These are phyloP conservation scores for Eucalyptus cloeziana DNA, from an alignment of 345 rosid genomes.

Conservation along the genomic window DNA sequence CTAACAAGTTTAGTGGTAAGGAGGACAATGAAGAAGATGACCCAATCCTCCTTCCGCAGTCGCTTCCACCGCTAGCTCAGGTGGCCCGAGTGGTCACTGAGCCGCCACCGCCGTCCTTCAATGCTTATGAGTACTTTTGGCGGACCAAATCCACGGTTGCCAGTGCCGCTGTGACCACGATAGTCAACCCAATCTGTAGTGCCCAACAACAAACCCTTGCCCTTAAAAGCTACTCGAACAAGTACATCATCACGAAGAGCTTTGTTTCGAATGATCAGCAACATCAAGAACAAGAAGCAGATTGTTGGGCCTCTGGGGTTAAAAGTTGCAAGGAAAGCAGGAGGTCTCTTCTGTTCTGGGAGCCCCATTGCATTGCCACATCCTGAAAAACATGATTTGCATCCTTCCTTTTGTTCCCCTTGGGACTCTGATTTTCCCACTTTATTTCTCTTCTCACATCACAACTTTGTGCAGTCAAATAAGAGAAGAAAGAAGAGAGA, in stretches of 20 bases:
- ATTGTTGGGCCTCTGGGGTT: conserved; percentile 16
- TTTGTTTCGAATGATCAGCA: neutral
- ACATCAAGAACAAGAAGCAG: neutral
- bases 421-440: neutral
- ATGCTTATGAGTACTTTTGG: conserved; percentile 68
- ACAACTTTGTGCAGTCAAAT: conserved; percentile 18
- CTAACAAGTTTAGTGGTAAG: conserved; percentile 7
- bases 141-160: conserved; percentile 22
- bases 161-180: neutral
- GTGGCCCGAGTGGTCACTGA: conserved; percentile 22
- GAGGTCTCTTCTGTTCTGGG: conserved; percentile 55
- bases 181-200: neutral
- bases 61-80: conserved; percentile 49
- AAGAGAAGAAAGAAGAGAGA: conserved; percentile 1
- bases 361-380: conserved; percentile 73
- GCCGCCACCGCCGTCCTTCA: conserved; percentile 18
- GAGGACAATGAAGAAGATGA: conserved; percentile 4
- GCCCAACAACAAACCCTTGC: neutral
- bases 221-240: neutral
- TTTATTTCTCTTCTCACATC: neutral
- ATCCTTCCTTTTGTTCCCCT: neutral
- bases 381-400: conserved; percentile 10
- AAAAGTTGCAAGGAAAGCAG: conserved; percentile 62
- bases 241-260: neutral
- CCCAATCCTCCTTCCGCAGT: conserved; percentile 26